phyloP scores from a whole-genome alignment of 371 early-diverging fungal species.

The Syncephalastrum monosporum region DNA sequence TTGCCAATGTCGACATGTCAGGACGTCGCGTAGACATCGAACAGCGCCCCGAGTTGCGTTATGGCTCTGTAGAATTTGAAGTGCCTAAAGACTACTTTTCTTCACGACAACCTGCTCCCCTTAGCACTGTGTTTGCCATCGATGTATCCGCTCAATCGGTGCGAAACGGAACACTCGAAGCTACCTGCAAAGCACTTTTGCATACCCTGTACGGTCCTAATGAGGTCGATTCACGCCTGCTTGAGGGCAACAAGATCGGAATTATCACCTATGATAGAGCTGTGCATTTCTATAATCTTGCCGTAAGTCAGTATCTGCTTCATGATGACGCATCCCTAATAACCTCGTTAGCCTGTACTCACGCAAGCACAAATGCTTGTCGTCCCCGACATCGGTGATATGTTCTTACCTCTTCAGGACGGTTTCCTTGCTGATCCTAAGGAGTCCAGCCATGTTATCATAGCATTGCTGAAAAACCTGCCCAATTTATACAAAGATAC shows the following conservation, averaged over 20 bases:
- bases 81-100: constrained; percentile 77
- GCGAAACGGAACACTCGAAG: constrained; percentile 78
- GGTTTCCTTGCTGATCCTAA: constrained; percentile 89
- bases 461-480: constrained; percentile 77
- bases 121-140: constrained; percentile 88
- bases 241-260: constrained; percentile 68
- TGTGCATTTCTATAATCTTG: constrained; percentile 93
- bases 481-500: constrained; percentile 86
- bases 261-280: constrained; percentile 89
- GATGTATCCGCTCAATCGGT: constrained; percentile 90
- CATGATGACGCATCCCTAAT: neutral
- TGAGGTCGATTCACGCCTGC: constrained; percentile 38
- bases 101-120: constrained; percentile 66
- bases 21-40: constrained; percentile 89
- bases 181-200: constrained; percentile 71
- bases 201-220: constrained; percentile 62
- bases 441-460: constrained; percentile 78
- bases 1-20: constrained; percentile 92
- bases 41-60: constrained; percentile 87
- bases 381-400: constrained; percentile 89
- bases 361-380: constrained; percentile 95
- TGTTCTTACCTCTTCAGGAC: constrained; percentile 91
- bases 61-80: constrained; percentile 90
- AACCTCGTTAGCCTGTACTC: constrained; percentile 53
- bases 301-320: constrained; percentile 43